Evolutionary conservation across 352 stramenopile genomes (phyloP).

Genomic region (Pythium plurisporium): DNA sequence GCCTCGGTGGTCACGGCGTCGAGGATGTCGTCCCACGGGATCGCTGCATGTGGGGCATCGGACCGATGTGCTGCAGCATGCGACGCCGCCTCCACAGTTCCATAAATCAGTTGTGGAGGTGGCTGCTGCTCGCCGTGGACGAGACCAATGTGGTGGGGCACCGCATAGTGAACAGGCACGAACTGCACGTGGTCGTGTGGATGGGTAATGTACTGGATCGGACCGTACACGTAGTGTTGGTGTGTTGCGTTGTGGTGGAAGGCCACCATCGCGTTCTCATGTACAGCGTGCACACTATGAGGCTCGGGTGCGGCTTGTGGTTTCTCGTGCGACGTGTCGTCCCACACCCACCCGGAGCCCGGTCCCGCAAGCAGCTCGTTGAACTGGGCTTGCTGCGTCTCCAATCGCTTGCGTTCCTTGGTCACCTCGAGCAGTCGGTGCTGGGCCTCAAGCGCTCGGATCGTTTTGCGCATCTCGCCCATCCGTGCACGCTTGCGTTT

Average conservation of each 20-base stretch:
- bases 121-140: neutral
- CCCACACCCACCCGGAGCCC: constrained; percentile 10
- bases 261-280: neutral
- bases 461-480: constrained; percentile 15
- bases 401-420: neutral
- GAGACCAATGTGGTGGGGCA: too few relatives aligned
- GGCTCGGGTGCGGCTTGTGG: neutral
- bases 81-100: neutral
- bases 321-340: neutral
- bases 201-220: too few relatives aligned
- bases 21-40: constrained; percentile 18
- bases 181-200: too few relatives aligned
- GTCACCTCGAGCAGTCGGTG: constrained; percentile 1
- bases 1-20: constrained; percentile 5
- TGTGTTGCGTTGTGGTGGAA: neutral
- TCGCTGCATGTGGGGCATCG: neutral
- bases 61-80: neutral
- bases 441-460: constrained; percentile 8
- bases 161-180: too few relatives aligned
- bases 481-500: constrained; percentile 18
- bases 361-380: neutral
- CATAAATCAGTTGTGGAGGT: neutral
- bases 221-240: too few relatives aligned
- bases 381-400: constrained; percentile 3
- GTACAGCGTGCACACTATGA: neutral